Percentiles rank a stretch among this genome's conserved stretches.
Evolutionary conservation across 805 yeast genomes (phyloP).

Genomic region (Myxozyma vanderwaltii): DNA sequence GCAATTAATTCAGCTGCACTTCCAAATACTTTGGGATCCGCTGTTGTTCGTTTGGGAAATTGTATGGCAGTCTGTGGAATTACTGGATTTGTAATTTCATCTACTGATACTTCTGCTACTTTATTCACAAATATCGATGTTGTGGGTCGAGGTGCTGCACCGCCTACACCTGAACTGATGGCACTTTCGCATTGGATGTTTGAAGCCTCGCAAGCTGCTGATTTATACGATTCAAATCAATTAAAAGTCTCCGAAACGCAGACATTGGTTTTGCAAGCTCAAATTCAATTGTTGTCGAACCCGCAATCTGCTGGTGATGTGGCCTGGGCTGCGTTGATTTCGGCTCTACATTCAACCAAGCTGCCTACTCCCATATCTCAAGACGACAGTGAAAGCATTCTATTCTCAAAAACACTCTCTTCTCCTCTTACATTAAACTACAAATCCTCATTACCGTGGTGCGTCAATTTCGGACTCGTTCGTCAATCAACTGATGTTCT

Average conservation of each 20-base stretch:
- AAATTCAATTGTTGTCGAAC: slow-evolving; percentile 71
- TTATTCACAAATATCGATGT: slow-evolving; percentile 26
- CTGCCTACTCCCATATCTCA: not conserved
- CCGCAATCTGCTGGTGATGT: slow-evolving; percentile 78
- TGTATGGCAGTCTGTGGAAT: slow-evolving; percentile 31
- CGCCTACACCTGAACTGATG: slow-evolving; percentile 85
- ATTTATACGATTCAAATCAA: slow-evolving; percentile 53
- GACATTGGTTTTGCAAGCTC: slow-evolving; percentile 64
- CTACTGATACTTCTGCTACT: not conserved
- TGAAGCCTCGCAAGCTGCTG: slow-evolving; percentile 63
- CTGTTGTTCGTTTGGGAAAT: slow-evolving; percentile 31
- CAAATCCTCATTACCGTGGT: slow-evolving; percentile 24
- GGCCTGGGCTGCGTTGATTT: slow-evolving; percentile 64
- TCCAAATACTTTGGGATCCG: slow-evolving; percentile 28
- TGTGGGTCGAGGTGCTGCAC: slow-evolving; percentile 61
- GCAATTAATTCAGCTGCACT: slow-evolving; percentile 24
- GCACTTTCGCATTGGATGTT: slow-evolving; percentile 64
- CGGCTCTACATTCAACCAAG: slow-evolving; percentile 55
- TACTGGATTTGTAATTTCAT: slow-evolving; percentile 13
- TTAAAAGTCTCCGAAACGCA: slow-evolving; percentile 32
- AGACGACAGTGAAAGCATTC: not conserved
- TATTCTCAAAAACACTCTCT: slow-evolving; percentile 10
- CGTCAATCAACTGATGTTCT: not conserved
- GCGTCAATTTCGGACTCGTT: slow-evolving; percentile 24
- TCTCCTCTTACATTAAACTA: slow-evolving; percentile 1